A percentile compares a stretch with the other conserved stretches of the same genome.
Evolutionary conservation across 192 early-diverging fungal genomes (phyloP).

Genomic region (Haplosporangium gracile): DNA sequence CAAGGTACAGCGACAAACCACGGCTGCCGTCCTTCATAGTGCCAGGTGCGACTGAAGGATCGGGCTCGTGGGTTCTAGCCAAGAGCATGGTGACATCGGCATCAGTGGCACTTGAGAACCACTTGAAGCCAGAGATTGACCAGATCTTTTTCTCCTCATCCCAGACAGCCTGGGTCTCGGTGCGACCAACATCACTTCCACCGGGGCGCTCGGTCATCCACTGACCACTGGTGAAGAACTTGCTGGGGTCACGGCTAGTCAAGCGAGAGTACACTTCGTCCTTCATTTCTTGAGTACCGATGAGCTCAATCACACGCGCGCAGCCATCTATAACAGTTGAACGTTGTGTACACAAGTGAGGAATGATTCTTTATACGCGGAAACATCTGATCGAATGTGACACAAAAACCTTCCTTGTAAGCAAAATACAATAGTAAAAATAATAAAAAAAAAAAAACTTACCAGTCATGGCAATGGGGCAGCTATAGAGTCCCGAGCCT

Average conservation of each 20-base stretch:
- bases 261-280: slow-evolving; percentile 56
- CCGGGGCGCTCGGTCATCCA: slow-evolving; percentile 86
- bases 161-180: slow-evolving; percentile 72
- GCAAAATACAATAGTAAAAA: not conserved
- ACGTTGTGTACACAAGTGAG: no score
- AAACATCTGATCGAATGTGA: not conserved
- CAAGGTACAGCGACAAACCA: slow-evolving; percentile 74
- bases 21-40: slow-evolving; percentile 60
- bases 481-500: slow-evolving; percentile 67
- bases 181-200: slow-evolving; percentile 74
- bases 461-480: slow-evolving; percentile 85
- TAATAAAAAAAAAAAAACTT: not conserved
- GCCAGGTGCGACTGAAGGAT: slow-evolving; percentile 35
- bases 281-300: slow-evolving; percentile 67
- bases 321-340: slow-evolving; percentile 66
- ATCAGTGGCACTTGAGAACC: slow-evolving; percentile 82
- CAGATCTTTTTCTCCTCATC: slow-evolving; percentile 60
- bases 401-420: not conserved
- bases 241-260: slow-evolving; percentile 70
- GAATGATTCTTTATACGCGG: no score
- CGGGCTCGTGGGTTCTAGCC: slow-evolving; percentile 67
- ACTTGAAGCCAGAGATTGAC: slow-evolving; percentile 76
- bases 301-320: slow-evolving; percentile 72
- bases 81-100: slow-evolving; percentile 76
- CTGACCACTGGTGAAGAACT: slow-evolving; percentile 78